These are phyloP conservation scores for Triticum monococcum DNA, from an alignment of 176 grass and related monocot species.

Conservation along the genomic window DNA sequence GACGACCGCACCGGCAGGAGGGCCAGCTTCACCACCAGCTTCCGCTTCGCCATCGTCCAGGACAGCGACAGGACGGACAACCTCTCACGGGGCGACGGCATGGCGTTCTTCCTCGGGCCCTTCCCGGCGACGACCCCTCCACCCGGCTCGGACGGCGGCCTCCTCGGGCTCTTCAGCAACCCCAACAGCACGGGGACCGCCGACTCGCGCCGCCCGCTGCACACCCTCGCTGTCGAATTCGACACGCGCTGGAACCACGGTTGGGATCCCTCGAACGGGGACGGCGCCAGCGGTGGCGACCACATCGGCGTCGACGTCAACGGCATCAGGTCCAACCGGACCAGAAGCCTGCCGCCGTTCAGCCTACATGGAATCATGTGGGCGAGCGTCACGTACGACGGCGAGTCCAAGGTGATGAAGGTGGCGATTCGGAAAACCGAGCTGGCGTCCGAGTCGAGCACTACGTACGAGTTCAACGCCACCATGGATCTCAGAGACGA, in stretches of 20 bases:
- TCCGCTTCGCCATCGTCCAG: neutral
- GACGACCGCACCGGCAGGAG: neutral
- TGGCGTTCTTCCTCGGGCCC: constrained; percentile 18
- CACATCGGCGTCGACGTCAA: constrained; percentile 10
- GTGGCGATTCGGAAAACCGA: neutral
- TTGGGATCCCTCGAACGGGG: neutral
- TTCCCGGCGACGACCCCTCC: neutral
- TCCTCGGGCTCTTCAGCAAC: neutral
- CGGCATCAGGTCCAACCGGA: neutral
- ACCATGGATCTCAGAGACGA: neutral
- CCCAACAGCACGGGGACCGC: neutral
- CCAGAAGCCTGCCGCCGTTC: neutral
- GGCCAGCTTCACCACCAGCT: neutral
- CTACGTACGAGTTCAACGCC: neutral
- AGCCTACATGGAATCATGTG: neutral
- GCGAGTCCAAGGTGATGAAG: neutral
- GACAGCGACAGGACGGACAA: neutral
- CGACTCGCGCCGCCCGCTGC: neutral
- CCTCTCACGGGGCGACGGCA: neutral
- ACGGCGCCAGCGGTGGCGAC: neutral
- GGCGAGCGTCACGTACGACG: neutral
- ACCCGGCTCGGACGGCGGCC: neutral
- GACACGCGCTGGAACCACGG: neutral
- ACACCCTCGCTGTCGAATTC: neutral
- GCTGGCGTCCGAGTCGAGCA: neutral